Evolutionary conservation across 2,329 filamentous ascomycete genomes (phyloP).

Genomic region (Coleophoma crateriformis): DNA sequence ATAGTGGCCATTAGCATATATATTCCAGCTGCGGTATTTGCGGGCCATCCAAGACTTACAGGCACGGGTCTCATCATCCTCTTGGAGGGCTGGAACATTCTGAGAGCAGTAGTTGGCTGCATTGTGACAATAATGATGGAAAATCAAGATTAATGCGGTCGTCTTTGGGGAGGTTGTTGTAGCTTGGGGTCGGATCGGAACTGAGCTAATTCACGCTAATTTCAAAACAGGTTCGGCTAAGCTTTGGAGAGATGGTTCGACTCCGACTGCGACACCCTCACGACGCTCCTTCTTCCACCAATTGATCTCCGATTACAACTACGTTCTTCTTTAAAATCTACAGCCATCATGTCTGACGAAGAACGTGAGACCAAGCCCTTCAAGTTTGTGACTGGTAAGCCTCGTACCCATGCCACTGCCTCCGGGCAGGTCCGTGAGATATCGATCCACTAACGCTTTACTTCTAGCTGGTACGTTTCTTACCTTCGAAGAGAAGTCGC

Average conservation of each 20-base stretch:
- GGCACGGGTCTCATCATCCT: constrained; percentile 67
- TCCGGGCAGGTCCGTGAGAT: constrained; percentile 1
- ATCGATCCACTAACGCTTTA: constrained; percentile 6
- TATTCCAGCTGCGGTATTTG: too few species aligned
- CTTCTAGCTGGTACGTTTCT: constrained; percentile 40
- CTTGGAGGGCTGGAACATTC: constrained; percentile 61
- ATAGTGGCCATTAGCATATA: constrained; percentile 4
- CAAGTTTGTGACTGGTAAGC: constrained; percentile 99
- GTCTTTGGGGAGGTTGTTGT: constrained; percentile 20
- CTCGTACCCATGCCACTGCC: constrained; percentile 12
- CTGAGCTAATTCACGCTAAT: neutral
- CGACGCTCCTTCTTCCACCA: constrained; percentile 20
- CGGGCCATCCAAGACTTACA: constrained; percentile 44
- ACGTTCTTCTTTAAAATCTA: constrained; percentile 29
- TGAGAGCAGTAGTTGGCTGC: constrained; percentile 52
- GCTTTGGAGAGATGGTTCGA: neutral
- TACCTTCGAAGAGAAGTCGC: constrained; percentile 1
- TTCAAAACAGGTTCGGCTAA: neutral
- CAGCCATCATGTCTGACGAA: constrained; percentile 82
- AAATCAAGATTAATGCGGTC: constrained; percentile 5
- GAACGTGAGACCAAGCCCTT: constrained; percentile 96
- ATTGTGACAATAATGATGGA: constrained; percentile 18
- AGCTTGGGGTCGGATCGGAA: neutral
- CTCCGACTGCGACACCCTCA: neutral
- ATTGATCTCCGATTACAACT: constrained; percentile 20